Evolutionary conservation across 2,329 filamentous ascomycete genomes (phyloP).

Genomic region (Diatrype stigma): DNA sequence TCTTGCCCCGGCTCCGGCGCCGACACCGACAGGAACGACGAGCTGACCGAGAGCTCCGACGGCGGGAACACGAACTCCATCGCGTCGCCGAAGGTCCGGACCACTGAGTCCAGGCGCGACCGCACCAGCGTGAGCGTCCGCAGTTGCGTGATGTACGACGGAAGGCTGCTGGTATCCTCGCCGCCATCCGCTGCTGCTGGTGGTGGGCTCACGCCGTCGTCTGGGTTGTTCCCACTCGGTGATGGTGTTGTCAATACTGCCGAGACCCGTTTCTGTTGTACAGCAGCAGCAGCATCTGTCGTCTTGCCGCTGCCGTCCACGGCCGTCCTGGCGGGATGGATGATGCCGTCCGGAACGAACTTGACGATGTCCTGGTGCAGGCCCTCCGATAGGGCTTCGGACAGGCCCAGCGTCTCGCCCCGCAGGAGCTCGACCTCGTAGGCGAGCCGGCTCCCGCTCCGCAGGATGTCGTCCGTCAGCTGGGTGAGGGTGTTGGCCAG

Average conservation of each 20-base stretch:
- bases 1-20: conserved; percentile 67
- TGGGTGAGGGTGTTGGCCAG: conserved; percentile 79
- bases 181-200: no score
- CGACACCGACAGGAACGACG: conserved; percentile 85
- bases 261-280: conserved; percentile 19
- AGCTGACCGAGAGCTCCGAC: conserved; percentile 77
- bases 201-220: no score
- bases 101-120: conserved; percentile 78
- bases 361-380: conserved; percentile 67
- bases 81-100: conserved; percentile 87
- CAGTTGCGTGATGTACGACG: conserved; percentile 70
- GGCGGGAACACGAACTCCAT: conserved; percentile 94
- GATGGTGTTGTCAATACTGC: conserved; percentile 11
- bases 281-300: no score
- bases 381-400: conserved; percentile 70
- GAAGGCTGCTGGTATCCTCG: conserved; percentile 30
- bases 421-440: conserved; percentile 92
- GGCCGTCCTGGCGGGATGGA: conserved; percentile 28
- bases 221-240: conserved; percentile 9
- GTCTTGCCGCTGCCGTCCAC: conserved; percentile 22
- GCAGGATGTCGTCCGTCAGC: conserved; percentile 89
- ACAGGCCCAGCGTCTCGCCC: conserved; percentile 79
- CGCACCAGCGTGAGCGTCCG: conserved; percentile 81
- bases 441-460: conserved; percentile 80
- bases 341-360: conserved; percentile 60